phyloP scores from a whole-genome alignment of 495 filamentous ascomycete species.

The Neurospora cerealis region DNA sequence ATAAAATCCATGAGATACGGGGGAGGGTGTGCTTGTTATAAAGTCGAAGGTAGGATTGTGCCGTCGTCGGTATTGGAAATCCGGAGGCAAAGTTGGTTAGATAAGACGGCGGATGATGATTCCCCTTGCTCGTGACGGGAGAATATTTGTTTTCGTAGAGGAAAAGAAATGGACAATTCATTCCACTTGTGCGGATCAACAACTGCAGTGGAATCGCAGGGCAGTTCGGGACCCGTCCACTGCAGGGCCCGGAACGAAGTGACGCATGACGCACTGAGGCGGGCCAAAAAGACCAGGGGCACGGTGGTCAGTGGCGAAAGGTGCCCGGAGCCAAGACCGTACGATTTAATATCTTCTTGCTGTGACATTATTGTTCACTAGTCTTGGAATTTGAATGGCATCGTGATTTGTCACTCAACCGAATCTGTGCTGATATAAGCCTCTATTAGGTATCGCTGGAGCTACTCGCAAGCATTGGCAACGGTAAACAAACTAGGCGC shows the following conservation, averaged over 20 bases:
- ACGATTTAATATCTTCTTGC: not conserved
- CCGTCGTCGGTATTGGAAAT: not conserved
- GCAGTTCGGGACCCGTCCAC: not conserved
- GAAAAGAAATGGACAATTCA: not conserved
- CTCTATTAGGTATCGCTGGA: not conserved
- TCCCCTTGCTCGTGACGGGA: not conserved
- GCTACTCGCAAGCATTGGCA: not conserved
- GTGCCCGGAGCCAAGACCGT: not conserved
- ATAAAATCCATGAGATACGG: slow-evolving; percentile 16
- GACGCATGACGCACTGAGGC: not conserved
- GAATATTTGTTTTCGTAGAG: not conserved
- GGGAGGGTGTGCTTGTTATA: not conserved
- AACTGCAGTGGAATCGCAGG: not conserved
- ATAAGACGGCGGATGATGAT: not conserved
- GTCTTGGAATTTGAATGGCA: not conserved
- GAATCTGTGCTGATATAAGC: not conserved
- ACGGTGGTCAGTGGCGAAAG: not conserved
- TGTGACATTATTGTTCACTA: not conserved
- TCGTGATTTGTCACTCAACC: not conserved
- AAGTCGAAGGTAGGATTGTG: not conserved
- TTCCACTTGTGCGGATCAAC: not conserved
- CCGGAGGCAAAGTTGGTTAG: not conserved
- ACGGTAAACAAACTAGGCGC: not conserved
- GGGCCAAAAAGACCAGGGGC: not conserved
- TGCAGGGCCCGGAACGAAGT: not conserved